phyloP scores from a whole-genome alignment of 768 basidiomycete species.

The Mycena vulgaris region DNA sequence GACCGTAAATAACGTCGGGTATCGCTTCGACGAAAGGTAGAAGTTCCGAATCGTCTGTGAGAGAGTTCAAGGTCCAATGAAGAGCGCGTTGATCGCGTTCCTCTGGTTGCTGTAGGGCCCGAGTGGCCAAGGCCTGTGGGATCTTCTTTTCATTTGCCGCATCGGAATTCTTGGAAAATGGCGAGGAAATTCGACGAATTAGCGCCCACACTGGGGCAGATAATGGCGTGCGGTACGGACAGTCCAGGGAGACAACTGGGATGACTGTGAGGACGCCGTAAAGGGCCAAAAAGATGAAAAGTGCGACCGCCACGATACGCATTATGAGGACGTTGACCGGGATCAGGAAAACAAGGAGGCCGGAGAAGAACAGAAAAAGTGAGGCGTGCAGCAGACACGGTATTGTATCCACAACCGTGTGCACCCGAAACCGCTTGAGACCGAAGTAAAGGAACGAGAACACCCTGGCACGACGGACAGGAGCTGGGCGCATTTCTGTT shows the following conservation, averaged over 20 bases:
- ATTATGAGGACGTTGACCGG: slow-evolving; percentile 16
- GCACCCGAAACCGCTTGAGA: slow-evolving; percentile 17
- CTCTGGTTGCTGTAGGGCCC: background rate
- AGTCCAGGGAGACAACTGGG: no score
- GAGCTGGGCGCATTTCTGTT: slow-evolving; percentile 2
- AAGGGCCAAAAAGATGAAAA: background rate
- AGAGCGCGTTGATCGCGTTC: slow-evolving; percentile 20
- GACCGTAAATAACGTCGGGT: slow-evolving; percentile 2
- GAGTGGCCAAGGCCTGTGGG: background rate
- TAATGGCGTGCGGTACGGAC: slow-evolving; percentile 21
- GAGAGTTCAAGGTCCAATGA: slow-evolving; percentile 16
- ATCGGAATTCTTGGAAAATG: background rate
- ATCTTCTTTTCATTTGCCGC: background rate
- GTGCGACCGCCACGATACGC: background rate
- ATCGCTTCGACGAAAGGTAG: slow-evolving; percentile 22
- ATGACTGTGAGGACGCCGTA: slow-evolving; percentile 7
- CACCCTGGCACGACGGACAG: slow-evolving; percentile 6
- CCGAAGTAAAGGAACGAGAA: slow-evolving; percentile 22
- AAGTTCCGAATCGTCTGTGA: slow-evolving; percentile 18
- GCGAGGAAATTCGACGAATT: background rate
- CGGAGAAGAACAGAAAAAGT: slow-evolving; percentile 21
- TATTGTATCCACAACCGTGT: slow-evolving; percentile 23
- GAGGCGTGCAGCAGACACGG: slow-evolving; percentile 22
- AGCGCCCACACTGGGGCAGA: slow-evolving; percentile 10
- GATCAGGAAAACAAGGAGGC: slow-evolving; percentile 16